Percentiles rank a stretch among this genome's conserved stretches.
Conservation (phyloP, 208 protist species). For the Trypanosoma melophagium region DNA sequence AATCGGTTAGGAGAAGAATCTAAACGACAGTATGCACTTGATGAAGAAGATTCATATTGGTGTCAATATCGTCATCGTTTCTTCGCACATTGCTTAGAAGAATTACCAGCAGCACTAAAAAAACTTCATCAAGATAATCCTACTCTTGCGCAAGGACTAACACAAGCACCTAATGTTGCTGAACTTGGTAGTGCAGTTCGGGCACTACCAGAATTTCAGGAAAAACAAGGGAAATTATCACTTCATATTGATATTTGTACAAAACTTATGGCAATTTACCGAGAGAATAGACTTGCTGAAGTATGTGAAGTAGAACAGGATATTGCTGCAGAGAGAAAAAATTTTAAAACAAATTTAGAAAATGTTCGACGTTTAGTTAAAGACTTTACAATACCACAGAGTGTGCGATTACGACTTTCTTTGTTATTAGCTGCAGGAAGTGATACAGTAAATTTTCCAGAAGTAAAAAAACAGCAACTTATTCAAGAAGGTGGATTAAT, state of each 20-base stretch:
- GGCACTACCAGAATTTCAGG: slow-evolving; percentile 63
- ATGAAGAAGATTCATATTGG: slow-evolving; percentile 77
- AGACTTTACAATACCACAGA: slow-evolving; percentile 45
- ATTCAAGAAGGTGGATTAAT: slow-evolving; percentile 53
- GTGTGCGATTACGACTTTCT: slow-evolving; percentile 56
- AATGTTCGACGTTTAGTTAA: slow-evolving; percentile 35
- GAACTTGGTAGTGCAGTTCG: slow-evolving; percentile 62
- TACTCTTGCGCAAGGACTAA: slow-evolving; percentile 40
- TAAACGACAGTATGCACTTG: slow-evolving; percentile 47
- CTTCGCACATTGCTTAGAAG: slow-evolving; percentile 54
- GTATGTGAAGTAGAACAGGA: slow-evolving; percentile 77
- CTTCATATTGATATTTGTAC: slow-evolving; percentile 84
- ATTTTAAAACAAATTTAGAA: slow-evolving; percentile 60
- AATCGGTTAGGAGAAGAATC: slow-evolving; percentile 38
- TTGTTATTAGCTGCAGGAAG: slow-evolving; percentile 48
- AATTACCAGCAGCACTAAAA: slow-evolving; percentile 57
- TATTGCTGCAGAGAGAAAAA: slow-evolving; percentile 41
- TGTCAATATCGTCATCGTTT: slow-evolving; percentile 70
- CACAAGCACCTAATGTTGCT: slow-evolving; percentile 27
- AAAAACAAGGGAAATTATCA: slow-evolving; percentile 73
- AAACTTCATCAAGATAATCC: slow-evolving; percentile 64
- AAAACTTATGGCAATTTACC: slow-evolving; percentile 66
- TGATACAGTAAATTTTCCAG: slow-evolving; percentile 59
- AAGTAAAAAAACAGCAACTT: slow-evolving; percentile 62
- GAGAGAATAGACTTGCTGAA: slow-evolving; percentile 45